These are phyloP conservation scores for Quillaja saponaria DNA, from an alignment of 306 rosid genomes.

Conservation along the genomic window DNA sequence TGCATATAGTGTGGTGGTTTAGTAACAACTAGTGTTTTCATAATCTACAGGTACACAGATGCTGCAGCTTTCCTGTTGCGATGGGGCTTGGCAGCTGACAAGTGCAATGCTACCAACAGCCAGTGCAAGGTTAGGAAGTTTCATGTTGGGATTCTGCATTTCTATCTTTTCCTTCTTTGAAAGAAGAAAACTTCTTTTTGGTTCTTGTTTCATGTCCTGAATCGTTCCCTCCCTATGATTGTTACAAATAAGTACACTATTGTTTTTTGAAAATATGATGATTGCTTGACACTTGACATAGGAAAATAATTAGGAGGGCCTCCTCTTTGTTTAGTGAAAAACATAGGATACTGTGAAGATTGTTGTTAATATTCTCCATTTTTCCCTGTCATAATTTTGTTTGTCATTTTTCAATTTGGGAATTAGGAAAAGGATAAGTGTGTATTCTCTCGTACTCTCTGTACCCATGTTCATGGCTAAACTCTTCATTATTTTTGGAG, in stretches of 20 bases:
- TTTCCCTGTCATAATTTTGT: too few species aligned
- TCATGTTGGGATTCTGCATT: background rate
- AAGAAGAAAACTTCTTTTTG: background rate
- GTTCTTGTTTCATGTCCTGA: slow-evolving; percentile 4
- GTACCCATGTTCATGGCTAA: too few species aligned
- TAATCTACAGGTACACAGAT: slow-evolving; percentile 66
- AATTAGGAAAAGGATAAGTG: too few species aligned
- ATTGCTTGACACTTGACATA: background rate
- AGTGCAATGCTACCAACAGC: slow-evolving; percentile 83
- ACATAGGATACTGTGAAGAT: too few species aligned
- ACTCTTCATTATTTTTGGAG: too few species aligned
- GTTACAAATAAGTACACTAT: background rate
- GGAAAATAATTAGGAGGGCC: background rate
- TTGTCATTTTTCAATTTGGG: too few species aligned
- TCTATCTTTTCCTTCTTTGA: background rate
- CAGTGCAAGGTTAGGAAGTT: slow-evolving; percentile 73
- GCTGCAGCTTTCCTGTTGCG: slow-evolving; percentile 73
- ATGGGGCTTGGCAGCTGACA: slow-evolving; percentile 91
- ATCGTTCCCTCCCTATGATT: too few species aligned
- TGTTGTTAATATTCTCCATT: too few species aligned
- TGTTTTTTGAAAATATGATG: background rate
- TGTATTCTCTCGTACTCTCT: too few species aligned
- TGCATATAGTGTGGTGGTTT: too few species aligned
- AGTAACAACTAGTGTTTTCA: too few species aligned
- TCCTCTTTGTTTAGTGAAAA: background rate